Evolutionary conservation across 2,329 filamentous ascomycete genomes (phyloP), one percentile per base, ranked within the genome.

Genomic region (Colletotrichum sp.): DNA sequence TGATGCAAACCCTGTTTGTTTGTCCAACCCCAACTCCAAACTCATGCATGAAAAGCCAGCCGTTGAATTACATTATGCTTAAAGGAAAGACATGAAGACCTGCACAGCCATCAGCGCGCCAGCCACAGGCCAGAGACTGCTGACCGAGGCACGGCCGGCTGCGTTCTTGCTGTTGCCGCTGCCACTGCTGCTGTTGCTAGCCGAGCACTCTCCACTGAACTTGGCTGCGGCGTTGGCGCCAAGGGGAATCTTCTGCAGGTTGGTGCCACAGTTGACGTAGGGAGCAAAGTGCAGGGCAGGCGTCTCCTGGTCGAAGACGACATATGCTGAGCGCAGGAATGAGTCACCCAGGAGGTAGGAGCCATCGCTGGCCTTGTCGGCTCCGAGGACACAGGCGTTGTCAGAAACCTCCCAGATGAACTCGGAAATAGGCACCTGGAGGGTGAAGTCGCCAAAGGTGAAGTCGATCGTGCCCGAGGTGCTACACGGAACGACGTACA

Each of bases 401-500:
- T 79, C 73, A 14, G 80, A 78, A 59, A 84, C 81, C 59, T 83
- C 78, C 85, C 85, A 87, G 72, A 90, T 84, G 52, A 91, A 87
- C 78, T 90, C 88, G 24, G 80, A 82, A 69, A 88, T 83, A 10
- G 85, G 80, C 12, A 90, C 88, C 43, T 84, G 84, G 80, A 90
- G 86, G 26, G 80, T 79, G 30, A 82, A 81, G 34, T 86, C 84
- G 60, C 86, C 88, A 77, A 90, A 90, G 59, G 84, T 84, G 78
- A 89, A 91, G 79, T 89, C 85, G 71, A 90, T 78, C 0, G 82
- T 85, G 57, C 87, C 87, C 52, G 84, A 79, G 30, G 84, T 80
- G 57, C 84, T 78, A 78, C 89, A 89, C 24, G 89, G 87, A 16
- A 93, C 87, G 24, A 90, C 83, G 65, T 90, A 87, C 60, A 87